Evolutionary conservation across 306 rosid genomes (phyloP).

Genomic region (Vigna unguiculata): DNA sequence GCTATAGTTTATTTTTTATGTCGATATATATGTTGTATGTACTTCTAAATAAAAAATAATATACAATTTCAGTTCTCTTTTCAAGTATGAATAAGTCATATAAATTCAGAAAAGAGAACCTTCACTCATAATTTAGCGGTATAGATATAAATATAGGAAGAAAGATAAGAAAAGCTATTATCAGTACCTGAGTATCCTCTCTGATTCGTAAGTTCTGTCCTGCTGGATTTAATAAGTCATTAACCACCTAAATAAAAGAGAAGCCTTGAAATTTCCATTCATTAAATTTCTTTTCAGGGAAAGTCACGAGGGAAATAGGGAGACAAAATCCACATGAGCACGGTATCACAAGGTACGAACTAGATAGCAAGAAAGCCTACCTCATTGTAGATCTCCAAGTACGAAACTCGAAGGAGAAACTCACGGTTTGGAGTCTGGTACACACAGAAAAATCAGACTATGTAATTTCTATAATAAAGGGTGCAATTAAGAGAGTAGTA

Average conservation of each 20-base stretch:
- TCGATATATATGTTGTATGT: neutral
- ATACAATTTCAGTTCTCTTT: neutral
- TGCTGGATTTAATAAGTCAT: conserved; percentile 95
- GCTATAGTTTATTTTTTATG: neutral
- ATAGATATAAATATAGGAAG: conserved; percentile 31
- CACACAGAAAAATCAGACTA: conserved; percentile 44
- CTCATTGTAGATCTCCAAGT: conserved; percentile 99
- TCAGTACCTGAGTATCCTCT: conserved; percentile 94
- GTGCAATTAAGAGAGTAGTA: conserved; percentile 39
- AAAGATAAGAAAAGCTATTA: conserved; percentile 25
- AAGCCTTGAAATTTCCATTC: conserved; percentile 7
- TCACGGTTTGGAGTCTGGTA: conserved; percentile 95
- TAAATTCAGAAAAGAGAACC: conserved; percentile 19
- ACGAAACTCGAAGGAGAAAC: conserved; percentile 95
- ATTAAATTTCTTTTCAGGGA: conserved; percentile 44
- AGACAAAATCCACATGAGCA: conserved; percentile 32
- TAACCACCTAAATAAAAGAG: conserved; percentile 79
- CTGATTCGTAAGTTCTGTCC: conserved; percentile 98
- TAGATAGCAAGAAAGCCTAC: conserved; percentile 52
- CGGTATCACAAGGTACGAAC: conserved; percentile 33
- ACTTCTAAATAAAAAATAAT: neutral
- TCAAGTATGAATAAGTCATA: conserved; percentile 16
- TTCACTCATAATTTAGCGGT: conserved; percentile 24
- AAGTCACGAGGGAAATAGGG: conserved; percentile 30
- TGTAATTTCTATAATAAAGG: conserved; percentile 39